Conservation (phyloP, 2,329 filamentous ascomycete species). For the Colletotrichum higginsianum region DNA sequence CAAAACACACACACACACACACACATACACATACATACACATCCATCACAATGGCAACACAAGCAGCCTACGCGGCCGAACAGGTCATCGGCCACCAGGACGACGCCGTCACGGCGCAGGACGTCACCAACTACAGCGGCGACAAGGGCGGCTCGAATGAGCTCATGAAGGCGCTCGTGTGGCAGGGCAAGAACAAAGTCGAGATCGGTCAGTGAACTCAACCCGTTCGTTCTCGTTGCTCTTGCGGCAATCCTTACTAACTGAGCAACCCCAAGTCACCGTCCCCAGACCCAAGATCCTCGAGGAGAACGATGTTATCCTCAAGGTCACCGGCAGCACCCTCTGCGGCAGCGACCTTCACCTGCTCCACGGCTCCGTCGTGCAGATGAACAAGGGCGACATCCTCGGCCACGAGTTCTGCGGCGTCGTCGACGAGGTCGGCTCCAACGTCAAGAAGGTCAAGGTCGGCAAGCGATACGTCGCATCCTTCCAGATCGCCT, state of each 20-base stretch:
- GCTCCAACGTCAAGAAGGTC: slow-evolving; percentile 67
- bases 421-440: slow-evolving; percentile 69
- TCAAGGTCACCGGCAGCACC: slow-evolving; percentile 79
- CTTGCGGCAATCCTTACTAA: background rate
- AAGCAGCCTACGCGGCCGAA: slow-evolving; percentile 78
- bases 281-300: slow-evolving; percentile 80
- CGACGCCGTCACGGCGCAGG: slow-evolving; percentile 76
- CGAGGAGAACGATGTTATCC: slow-evolving; percentile 82
- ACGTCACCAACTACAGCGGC: slow-evolving; percentile 73
- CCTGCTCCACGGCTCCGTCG: slow-evolving; percentile 68
- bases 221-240: too few species aligned
- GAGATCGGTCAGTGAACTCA: slow-evolving; percentile 66
- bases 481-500: slow-evolving; percentile 88
- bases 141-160: slow-evolving; percentile 63
- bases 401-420: slow-evolving; percentile 77
- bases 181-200: slow-evolving; percentile 87
- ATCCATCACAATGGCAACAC: slow-evolving; percentile 65
- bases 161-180: slow-evolving; percentile 85
- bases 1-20: background rate
- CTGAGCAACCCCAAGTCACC: slow-evolving; percentile 61
- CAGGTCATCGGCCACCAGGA: slow-evolving; percentile 77
- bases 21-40: background rate
- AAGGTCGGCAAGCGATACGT: slow-evolving; percentile 80
- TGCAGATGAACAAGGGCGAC: slow-evolving; percentile 75
- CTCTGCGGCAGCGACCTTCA: slow-evolving; percentile 73